Percentiles rank a stretch among this genome's conserved stretches.
These are phyloP conservation scores for Corchorus capsularis DNA, from an alignment of 345 rosid genomes.

Conservation along the genomic window DNA sequence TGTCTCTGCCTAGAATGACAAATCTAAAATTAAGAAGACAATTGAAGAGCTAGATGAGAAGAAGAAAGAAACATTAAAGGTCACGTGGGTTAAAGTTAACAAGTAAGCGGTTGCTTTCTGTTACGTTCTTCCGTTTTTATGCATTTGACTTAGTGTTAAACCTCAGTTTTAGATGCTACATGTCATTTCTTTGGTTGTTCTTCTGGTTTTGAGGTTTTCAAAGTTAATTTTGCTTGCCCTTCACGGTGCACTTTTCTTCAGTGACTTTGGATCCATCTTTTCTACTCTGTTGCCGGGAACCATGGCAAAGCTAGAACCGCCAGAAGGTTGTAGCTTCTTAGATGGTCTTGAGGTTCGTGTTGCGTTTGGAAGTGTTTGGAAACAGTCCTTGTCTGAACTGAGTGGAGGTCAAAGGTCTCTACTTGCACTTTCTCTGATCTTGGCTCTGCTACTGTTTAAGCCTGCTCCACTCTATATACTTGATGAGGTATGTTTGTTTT, in stretches of 20 bases:
- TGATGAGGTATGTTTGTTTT: conserved; percentile 67
- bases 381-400: conserved; percentile 88
- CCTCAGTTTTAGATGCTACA: background rate
- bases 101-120: conserved; percentile 40
- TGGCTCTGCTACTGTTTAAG: conserved; percentile 94
- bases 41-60: conserved; percentile 98
- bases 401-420: conserved; percentile 96
- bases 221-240: background rate
- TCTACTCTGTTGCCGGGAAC: conserved; percentile 92
- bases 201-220: conserved; percentile 6
- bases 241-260: conserved; percentile 24
- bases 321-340: conserved; percentile 84
- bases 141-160: conserved; percentile 6
- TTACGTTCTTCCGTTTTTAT: conserved; percentile 14
- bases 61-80: conserved; percentile 88
- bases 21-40: conserved; percentile 87
- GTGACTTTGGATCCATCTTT: conserved; percentile 95
- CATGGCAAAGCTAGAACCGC: conserved; percentile 84
- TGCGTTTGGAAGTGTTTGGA: conserved; percentile 96
- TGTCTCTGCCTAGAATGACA: conserved; percentile 61
- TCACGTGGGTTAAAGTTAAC: conserved; percentile 96
- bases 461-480: conserved; percentile 98
- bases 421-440: conserved; percentile 89
- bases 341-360: conserved; percentile 97
- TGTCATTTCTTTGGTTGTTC: conserved; percentile 10